These are phyloP conservation scores for Anacardium occidentale DNA, from an alignment of 345 rosid species.

Conservation along the genomic window DNA sequence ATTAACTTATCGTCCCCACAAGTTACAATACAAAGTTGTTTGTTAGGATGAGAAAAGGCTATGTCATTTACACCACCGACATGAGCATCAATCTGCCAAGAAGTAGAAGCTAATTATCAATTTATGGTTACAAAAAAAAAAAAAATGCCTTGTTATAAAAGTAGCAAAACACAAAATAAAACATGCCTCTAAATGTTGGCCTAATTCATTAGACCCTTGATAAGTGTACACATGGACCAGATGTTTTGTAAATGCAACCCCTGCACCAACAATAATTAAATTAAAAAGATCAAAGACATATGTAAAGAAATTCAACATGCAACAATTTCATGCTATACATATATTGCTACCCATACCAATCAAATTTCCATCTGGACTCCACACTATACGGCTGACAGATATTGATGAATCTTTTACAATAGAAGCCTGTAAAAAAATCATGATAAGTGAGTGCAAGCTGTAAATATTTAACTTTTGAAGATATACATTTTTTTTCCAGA, in stretches of 20 bases:
- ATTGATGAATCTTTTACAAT: slow-evolving; percentile 40
- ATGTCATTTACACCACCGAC: slow-evolving; percentile 39
- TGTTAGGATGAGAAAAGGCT: slow-evolving; percentile 34
- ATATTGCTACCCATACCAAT: slow-evolving; percentile 41
- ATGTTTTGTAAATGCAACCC: slow-evolving; percentile 36
- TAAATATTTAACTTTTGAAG: not conserved
- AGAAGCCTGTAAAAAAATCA: slow-evolving; percentile 37
- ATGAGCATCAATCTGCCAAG: slow-evolving; percentile 37
- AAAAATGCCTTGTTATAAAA: not conserved
- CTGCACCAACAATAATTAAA: slow-evolving; percentile 17
- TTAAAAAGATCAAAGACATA: not conserved
- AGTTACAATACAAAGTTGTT: slow-evolving; percentile 33
- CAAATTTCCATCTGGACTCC: slow-evolving; percentile 67
- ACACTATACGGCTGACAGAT: slow-evolving; percentile 54
- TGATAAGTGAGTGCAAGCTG: not conserved
- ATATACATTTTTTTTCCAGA: not conserved
- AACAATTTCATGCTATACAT: slow-evolving; percentile 1
- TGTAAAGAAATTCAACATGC: not conserved
- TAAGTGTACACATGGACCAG: slow-evolving; percentile 32
- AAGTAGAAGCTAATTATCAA: slow-evolving; percentile 18
- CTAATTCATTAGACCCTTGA: slow-evolving; percentile 28
- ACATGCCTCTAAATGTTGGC: slow-evolving; percentile 34
- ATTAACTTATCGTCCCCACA: slow-evolving; percentile 39
- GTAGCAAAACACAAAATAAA: not conserved
- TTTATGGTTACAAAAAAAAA: not conserved